Percentiles rank a stretch among this genome's conserved stretches.
Evolutionary conservation across 345 rosid genomes (phyloP).

Genomic region (Reutealis trisperma): DNA sequence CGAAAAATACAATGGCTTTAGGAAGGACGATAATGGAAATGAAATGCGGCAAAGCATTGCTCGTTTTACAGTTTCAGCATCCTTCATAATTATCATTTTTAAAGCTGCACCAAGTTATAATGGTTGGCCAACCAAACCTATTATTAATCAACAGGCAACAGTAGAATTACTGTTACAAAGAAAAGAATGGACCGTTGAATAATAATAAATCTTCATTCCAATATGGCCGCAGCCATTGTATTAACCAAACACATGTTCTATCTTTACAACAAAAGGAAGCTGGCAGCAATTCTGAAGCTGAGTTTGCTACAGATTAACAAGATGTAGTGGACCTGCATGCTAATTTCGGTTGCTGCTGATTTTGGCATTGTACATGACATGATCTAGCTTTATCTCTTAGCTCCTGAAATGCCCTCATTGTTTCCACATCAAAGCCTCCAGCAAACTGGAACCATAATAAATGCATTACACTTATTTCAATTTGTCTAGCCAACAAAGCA

Average conservation of each 20-base stretch:
- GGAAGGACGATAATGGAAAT: no score
- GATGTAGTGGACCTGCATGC: slow-evolving; percentile 52
- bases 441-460: slow-evolving; percentile 58
- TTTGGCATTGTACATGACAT: slow-evolving; percentile 72
- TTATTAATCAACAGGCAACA: no score
- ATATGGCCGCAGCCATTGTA: slow-evolving; percentile 13
- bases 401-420: slow-evolving; percentile 95
- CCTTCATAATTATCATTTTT: no score
- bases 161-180: not conserved
- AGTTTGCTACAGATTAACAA: slow-evolving; percentile 59
- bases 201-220: slow-evolving; percentile 16
- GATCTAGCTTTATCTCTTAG: slow-evolving; percentile 87
- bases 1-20: no score
- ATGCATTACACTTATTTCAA: not conserved
- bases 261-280: slow-evolving; percentile 13
- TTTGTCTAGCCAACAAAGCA: not conserved
- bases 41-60: no score
- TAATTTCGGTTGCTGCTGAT: slow-evolving; percentile 65
- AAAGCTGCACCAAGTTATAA: no score
- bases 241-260: slow-evolving; percentile 10
- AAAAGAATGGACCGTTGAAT: slow-evolving; percentile 2
- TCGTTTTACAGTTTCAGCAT: no score
- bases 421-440: slow-evolving; percentile 92
- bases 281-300: slow-evolving; percentile 26
- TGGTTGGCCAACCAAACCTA: no score